Conservation (phyloP, 371 early-diverging fungal species). For the Mortierella sp. region DNA sequence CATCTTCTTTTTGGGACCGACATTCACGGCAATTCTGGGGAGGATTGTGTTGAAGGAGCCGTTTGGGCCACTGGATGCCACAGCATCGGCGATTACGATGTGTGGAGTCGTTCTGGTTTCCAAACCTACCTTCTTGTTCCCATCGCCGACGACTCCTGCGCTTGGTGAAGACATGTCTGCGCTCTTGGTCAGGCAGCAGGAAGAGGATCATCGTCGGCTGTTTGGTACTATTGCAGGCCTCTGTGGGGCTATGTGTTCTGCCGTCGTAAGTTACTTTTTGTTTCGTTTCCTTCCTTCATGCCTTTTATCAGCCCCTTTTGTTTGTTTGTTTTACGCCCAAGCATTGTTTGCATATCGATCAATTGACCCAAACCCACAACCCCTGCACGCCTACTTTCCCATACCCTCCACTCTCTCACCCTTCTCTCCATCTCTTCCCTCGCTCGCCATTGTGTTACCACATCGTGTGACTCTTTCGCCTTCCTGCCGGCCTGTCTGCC, state of each 20-base stretch:
- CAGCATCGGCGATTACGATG: slow-evolving; percentile 68
- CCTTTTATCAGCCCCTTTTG: background rate
- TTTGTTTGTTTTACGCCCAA: background rate
- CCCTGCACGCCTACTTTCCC: background rate
- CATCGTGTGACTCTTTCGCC: too few species aligned
- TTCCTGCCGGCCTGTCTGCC: too few species aligned
- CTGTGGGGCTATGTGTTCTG: slow-evolving; percentile 48
- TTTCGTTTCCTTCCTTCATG: background rate
- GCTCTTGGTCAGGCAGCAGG: slow-evolving; percentile 13
- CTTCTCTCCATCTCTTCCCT: background rate
- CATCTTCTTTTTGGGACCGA: slow-evolving; percentile 83
- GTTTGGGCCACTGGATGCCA: slow-evolving; percentile 70
- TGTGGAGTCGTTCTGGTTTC: slow-evolving; percentile 77
- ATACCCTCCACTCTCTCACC: background rate
- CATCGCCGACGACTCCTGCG: background rate
- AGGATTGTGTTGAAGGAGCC: slow-evolving; percentile 74
- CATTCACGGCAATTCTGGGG: slow-evolving; percentile 81
- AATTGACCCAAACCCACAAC: background rate
- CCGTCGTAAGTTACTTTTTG: slow-evolving; percentile 24
- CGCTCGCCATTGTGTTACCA: too few species aligned
- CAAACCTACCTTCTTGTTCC: slow-evolving; percentile 75
- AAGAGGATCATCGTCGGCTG: slow-evolving; percentile 18
- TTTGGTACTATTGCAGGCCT: slow-evolving; percentile 27
- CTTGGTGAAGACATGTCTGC: slow-evolving; percentile 3
- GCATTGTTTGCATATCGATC: background rate